A percentile compares a stretch with the other conserved stretches of the same genome.
Conservation (phyloP, 495 filamentous ascomycete genomes). For the Lophiostoma macrostomum region DNA sequence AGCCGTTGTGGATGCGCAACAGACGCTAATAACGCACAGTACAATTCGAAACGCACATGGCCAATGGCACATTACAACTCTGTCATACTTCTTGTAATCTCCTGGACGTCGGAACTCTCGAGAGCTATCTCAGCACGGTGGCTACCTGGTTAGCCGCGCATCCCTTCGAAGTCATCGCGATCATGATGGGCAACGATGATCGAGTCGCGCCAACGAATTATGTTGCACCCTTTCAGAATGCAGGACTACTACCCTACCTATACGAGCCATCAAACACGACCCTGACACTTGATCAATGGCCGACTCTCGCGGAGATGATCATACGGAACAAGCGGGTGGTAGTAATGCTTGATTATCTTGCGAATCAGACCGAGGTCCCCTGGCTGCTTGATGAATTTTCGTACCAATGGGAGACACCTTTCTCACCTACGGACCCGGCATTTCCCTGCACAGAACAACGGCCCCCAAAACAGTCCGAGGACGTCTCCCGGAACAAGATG, state of each 20-base stretch:
- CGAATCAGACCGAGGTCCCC: slow-evolving; percentile 71
- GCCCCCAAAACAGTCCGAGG: slow-evolving; percentile 55
- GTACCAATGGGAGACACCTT: slow-evolving; percentile 65
- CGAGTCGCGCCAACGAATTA: slow-evolving; percentile 44
- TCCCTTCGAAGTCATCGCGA: slow-evolving; percentile 83
- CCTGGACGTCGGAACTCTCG: slow-evolving; percentile 71
- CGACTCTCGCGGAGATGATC: slow-evolving; percentile 77
- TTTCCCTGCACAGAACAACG: slow-evolving; percentile 62
- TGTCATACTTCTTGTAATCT: slow-evolving; percentile 77
- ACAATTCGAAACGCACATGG: slow-evolving; percentile 76
- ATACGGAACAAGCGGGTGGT: slow-evolving; percentile 59
- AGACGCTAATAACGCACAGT: slow-evolving; percentile 43
- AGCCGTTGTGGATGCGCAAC: not conserved
- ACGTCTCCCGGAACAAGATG: slow-evolving; percentile 59
- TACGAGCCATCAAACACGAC: slow-evolving; percentile 66
- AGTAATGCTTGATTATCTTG: slow-evolving; percentile 75
- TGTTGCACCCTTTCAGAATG: slow-evolving; percentile 50
- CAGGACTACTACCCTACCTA: slow-evolving; percentile 65
- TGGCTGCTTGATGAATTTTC: slow-evolving; percentile 63
- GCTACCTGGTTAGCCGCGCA: slow-evolving; percentile 68
- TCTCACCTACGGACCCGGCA: slow-evolving; percentile 54
- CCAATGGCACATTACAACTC: slow-evolving; percentile 56
- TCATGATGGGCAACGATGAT: slow-evolving; percentile 69
- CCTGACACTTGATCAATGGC: slow-evolving; percentile 75
- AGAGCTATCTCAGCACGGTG: slow-evolving; percentile 67